Conservation (phyloP, 306 rosid genomes). For the Prunus dulcis region DNA sequence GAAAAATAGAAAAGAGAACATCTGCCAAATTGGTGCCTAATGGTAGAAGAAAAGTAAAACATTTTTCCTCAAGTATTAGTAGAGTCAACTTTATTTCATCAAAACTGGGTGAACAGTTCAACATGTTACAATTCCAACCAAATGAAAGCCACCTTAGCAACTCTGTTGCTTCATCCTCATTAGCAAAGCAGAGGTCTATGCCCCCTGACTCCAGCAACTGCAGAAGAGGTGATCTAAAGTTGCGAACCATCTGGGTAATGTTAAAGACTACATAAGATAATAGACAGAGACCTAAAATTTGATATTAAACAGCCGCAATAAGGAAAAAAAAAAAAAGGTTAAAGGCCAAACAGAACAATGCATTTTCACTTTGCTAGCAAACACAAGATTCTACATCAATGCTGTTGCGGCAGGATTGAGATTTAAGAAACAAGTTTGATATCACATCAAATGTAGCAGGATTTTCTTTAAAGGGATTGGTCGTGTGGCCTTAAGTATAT, state of each 20-base stretch:
- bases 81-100: constrained; percentile 18
- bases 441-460: not conserved
- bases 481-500: not conserved
- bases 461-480: not conserved
- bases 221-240: constrained; percentile 61
- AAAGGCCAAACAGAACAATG: not conserved
- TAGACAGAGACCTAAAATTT: constrained; percentile 15
- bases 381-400: not conserved
- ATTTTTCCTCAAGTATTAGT: constrained; percentile 14
- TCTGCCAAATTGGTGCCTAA: not conserved
- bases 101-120: not conserved
- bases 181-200: constrained; percentile 93
- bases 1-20: not conserved
- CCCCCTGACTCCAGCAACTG: constrained; percentile 65
- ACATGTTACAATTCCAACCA: not conserved
- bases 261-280: constrained; percentile 31
- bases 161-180: constrained; percentile 96
- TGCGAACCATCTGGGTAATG: constrained; percentile 81
- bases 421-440: not conserved
- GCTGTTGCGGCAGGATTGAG: not conserved
- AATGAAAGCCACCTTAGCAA: constrained; percentile 61
- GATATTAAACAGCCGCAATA: not conserved
- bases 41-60: not conserved
- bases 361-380: not conserved
- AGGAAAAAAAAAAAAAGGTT: not conserved